phyloP scores from a whole-genome alignment of 192 early-diverging fungal genomes.

The Chytriomyces confervae region DNA sequence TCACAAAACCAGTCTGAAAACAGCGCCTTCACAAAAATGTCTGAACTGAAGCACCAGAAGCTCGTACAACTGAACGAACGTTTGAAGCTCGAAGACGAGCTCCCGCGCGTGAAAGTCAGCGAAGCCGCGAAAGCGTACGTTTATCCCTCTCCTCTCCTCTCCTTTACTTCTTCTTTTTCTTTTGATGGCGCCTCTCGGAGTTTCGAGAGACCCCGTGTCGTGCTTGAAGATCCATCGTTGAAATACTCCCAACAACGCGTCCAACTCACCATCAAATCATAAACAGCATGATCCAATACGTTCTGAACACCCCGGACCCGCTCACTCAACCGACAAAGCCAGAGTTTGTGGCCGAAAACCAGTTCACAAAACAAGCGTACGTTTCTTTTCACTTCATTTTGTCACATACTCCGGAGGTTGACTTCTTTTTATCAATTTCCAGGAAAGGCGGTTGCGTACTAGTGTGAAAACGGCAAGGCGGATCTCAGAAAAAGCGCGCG shows the following conservation, averaged over 20 bases:
- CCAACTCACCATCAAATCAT: not conserved
- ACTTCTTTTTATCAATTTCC: not conserved
- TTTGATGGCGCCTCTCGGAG: too few species aligned
- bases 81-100: constrained; percentile 59
- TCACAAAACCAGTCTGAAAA: not conserved
- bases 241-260: too few species aligned
- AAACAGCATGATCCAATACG: constrained; percentile 50
- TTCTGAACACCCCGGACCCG: constrained; percentile 57
- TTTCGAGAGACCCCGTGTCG: too few species aligned
- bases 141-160: not conserved
- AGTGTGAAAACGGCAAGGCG: constrained; percentile 6
- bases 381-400: not conserved
- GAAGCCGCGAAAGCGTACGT: constrained; percentile 64
- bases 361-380: constrained; percentile 51
- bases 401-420: not conserved
- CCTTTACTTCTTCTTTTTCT: constrained; percentile 2
- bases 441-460: constrained; percentile 32
- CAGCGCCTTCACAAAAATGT: constrained; percentile 38
- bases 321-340: constrained; percentile 51
- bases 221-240: too few species aligned
- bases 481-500: too few species aligned
- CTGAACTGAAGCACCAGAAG: constrained; percentile 56
- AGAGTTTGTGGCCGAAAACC: constrained; percentile 55
- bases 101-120: constrained; percentile 60
- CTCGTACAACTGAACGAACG: constrained; percentile 60